Evolutionary conservation across 177 flowering plant genomes (phyloP).

Genomic region (Vitis hybrid): DNA sequence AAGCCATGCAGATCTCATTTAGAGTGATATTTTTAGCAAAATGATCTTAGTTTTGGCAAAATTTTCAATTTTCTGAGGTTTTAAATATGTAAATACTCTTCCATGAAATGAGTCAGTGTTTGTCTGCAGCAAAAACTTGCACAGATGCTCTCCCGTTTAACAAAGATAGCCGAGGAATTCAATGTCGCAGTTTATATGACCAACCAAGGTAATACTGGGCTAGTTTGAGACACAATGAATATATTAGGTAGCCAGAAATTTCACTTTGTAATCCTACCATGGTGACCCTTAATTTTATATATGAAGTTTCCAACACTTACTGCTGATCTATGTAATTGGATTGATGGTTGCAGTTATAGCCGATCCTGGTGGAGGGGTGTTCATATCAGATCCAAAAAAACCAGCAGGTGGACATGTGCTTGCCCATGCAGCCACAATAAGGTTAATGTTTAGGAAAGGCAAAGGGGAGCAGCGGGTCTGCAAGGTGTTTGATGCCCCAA

Average conservation of each 20-base stretch:
- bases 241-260: too few relatives aligned
- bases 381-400: conserved; percentile 95
- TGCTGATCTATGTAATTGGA: background rate
- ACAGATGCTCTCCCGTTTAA: conserved; percentile 92
- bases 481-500: conserved; percentile 98
- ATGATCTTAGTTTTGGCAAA: too few relatives aligned
- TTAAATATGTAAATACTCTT: background rate
- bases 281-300: background rate
- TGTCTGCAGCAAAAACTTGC: conserved; percentile 91
- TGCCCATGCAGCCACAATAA: conserved; percentile 90
- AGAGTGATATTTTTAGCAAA: too few relatives aligned
- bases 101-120: conserved; percentile 2
- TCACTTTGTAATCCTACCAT: too few relatives aligned
- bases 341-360: conserved; percentile 75
- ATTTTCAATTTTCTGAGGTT: background rate
- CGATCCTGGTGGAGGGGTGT: conserved; percentile 92
- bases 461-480: conserved; percentile 96
- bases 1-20: too few relatives aligned
- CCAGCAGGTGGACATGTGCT: conserved; percentile 98
- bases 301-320: background rate
- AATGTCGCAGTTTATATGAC: conserved; percentile 98
- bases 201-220: conserved; percentile 67
- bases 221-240: background rate
- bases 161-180: conserved; percentile 94
- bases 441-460: conserved; percentile 96